Conservation (phyloP, 257 asterid species). For the Solanum infundibuliforme region DNA sequence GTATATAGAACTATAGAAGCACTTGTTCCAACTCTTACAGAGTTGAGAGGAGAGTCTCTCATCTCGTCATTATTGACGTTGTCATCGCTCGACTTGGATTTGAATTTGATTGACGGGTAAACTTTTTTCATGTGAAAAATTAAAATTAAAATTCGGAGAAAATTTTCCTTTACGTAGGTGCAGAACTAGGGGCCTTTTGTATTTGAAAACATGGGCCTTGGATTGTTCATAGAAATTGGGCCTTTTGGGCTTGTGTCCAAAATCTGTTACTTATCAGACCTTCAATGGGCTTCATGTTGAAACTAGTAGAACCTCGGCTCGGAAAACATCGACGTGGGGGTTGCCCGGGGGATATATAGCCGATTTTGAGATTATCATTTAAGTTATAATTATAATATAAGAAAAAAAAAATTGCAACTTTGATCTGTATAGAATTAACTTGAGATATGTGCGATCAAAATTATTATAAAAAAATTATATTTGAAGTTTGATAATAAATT, state of each 20-base stretch:
- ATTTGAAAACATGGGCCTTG: constrained; percentile 53
- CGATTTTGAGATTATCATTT: neutral
- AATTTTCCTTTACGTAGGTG: too few relatives aligned
- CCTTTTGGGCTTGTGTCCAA: neutral
- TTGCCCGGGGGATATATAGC: too few relatives aligned
- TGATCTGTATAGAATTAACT: neutral
- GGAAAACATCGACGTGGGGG: neutral
- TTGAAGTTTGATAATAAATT: neutral
- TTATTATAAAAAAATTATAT: neutral
- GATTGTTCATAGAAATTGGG: constrained; percentile 42
- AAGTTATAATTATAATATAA: neutral
- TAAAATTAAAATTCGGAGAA: too few relatives aligned
- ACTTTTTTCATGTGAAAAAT: too few relatives aligned
- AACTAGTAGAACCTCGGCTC: too few relatives aligned
- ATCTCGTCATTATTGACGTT: neutral
- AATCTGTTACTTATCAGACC: neutral
- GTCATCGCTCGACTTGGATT: neutral
- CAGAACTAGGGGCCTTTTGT: constrained; percentile 2
- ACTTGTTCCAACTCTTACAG: neutral
- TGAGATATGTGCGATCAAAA: neutral
- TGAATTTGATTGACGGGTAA: neutral
- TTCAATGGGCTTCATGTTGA: neutral
- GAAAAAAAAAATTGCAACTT: neutral
- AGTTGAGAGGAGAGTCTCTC: neutral
- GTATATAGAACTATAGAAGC: too few relatives aligned